Conservation (phyloP, 495 filamentous ascomycete genomes). For the Massariosphaeria phaeospora region DNA sequence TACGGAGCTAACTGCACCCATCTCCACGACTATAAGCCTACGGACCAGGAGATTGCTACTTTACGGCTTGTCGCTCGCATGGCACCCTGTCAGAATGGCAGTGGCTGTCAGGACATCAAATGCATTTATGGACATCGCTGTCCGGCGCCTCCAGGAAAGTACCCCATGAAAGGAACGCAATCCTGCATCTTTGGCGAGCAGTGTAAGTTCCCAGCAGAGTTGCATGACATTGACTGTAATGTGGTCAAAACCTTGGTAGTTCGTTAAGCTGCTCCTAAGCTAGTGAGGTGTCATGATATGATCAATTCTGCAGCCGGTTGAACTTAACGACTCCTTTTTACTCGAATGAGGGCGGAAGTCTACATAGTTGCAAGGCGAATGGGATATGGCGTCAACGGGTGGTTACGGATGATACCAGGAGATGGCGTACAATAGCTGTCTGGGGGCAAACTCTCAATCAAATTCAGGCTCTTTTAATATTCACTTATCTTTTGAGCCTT, state of each 20-base stretch:
- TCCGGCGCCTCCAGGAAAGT: slow-evolving; percentile 30
- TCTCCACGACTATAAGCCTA: slow-evolving; percentile 67
- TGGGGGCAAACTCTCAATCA: too few species aligned
- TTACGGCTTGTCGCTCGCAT: slow-evolving; percentile 68
- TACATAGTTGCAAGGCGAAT: too few species aligned
- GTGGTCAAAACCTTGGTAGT: slow-evolving; percentile 29
- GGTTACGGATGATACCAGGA: too few species aligned
- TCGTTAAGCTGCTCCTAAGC: slow-evolving; percentile 1
- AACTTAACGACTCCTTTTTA: too few species aligned
- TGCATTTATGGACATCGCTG: slow-evolving; percentile 77
- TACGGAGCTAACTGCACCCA: slow-evolving; percentile 70
- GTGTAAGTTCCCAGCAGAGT: slow-evolving; percentile 36
- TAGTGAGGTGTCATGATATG: background rate
- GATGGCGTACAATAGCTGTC: too few species aligned
- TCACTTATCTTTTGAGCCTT: too few species aligned
- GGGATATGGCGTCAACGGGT: too few species aligned
- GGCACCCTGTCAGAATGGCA: slow-evolving; percentile 71
- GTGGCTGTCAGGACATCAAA: slow-evolving; percentile 66
- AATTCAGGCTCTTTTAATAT: too few species aligned
- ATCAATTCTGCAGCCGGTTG: too few species aligned
- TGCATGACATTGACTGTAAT: slow-evolving; percentile 37
- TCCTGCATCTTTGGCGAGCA: slow-evolving; percentile 37
- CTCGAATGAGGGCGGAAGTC: too few species aligned
- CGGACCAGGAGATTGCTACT: slow-evolving; percentile 59
- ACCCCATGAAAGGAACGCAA: slow-evolving; percentile 23